Conservation (phyloP, 2,329 filamentous ascomycete genomes). For the Colletotrichum sp. region DNA sequence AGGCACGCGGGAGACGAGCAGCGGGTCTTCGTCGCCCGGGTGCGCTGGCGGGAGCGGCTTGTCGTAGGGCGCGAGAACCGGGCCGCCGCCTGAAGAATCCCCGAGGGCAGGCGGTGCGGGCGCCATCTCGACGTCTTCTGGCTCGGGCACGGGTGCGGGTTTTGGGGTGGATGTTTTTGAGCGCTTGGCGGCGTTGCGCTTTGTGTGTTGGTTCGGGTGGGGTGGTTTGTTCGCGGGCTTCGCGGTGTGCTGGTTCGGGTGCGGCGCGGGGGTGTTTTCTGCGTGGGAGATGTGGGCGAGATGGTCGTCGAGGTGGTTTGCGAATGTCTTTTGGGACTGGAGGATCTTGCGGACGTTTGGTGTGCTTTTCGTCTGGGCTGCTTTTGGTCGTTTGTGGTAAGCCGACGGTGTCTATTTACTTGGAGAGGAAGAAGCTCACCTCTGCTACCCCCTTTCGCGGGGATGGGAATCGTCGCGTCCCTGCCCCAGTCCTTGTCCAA, state of each 20-base stretch:
- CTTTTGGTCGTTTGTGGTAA: neutral
- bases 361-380: slow-evolving; percentile 63
- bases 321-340: slow-evolving; percentile 82
- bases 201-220: slow-evolving; percentile 21
- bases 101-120: slow-evolving; percentile 34
- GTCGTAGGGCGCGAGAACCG: slow-evolving; percentile 40
- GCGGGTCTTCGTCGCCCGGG: slow-evolving; percentile 58
- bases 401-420: neutral
- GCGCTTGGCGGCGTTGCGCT: slow-evolving; percentile 22
- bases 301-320: slow-evolving; percentile 83
- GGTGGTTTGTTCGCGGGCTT: slow-evolving; percentile 22
- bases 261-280: slow-evolving; percentile 37
- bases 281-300: slow-evolving; percentile 64
- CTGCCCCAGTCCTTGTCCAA: slow-evolving; percentile 81
- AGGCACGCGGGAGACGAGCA: slow-evolving; percentile 65
- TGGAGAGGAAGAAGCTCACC: slow-evolving; percentile 31
- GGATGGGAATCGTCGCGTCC: slow-evolving; percentile 75
- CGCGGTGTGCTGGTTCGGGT: slow-evolving; percentile 31
- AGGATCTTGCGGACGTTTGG: slow-evolving; percentile 78
- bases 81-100: neutral
- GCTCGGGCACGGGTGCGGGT: neutral
- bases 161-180: slow-evolving; percentile 17
- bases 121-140: slow-evolving; percentile 43
- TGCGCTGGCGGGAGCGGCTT: slow-evolving; percentile 41
- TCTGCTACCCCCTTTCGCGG: slow-evolving; percentile 54